Evolutionary conservation across 73 alveolate genomes (phyloP).

Genomic region (Symbiodinium natans): DNA sequence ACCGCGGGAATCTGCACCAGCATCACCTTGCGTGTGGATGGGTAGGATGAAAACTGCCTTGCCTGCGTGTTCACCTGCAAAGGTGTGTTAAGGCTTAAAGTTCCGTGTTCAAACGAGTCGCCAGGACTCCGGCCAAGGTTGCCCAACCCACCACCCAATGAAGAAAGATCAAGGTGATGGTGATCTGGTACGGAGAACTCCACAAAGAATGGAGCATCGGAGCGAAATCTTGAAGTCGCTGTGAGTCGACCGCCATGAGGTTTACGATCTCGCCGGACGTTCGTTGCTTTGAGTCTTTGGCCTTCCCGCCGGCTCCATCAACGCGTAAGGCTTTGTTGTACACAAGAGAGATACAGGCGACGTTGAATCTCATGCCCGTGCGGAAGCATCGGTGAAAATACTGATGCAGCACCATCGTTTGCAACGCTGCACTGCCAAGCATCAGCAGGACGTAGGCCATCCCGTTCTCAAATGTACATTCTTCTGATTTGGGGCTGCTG

Average conservation of each 20-base stretch:
- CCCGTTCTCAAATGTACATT: conserved; percentile 13
- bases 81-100: too few relatives aligned
- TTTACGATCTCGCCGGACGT: conserved; percentile 74
- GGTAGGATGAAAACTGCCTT: too few relatives aligned
- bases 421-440: conserved; percentile 3
- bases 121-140: conserved; percentile 54
- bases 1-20: conserved; percentile 61
- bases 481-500: background rate
- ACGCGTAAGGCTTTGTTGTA: conserved; percentile 52
- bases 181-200: conserved; percentile 77
- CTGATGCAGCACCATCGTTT: conserved; percentile 76
- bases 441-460: conserved; percentile 31
- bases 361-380: conserved; percentile 80
- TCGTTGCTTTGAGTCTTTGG: conserved; percentile 5
- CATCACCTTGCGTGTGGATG: conserved; percentile 77
- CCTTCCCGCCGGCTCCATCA: background rate
- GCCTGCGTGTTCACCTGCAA: too few relatives aligned
- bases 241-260: conserved; percentile 75
- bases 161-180: conserved; percentile 53
- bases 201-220: conserved; percentile 17
- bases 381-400: conserved; percentile 92
- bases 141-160: conserved; percentile 85
- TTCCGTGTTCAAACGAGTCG: too few relatives aligned
- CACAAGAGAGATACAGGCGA: conserved; percentile 42
- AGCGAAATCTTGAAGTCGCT: conserved; percentile 56